Evolutionary conservation across 2,329 filamentous ascomycete genomes (phyloP).

Genomic region (Fusarium foetens): DNA sequence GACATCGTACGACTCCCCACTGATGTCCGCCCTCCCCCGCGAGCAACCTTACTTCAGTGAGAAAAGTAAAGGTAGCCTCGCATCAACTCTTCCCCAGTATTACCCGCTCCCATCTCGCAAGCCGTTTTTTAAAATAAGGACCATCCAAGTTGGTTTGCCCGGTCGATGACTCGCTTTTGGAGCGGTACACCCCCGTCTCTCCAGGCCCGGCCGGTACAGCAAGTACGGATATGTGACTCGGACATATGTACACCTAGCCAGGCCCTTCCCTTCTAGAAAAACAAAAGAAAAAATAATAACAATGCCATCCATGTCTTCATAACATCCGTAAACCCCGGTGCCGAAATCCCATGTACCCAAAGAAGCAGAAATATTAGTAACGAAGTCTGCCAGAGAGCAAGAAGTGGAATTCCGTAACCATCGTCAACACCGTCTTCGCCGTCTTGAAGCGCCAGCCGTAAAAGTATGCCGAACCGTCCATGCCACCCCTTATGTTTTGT

Average conservation of each 20-base stretch:
- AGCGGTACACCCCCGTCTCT: conserved; percentile 36
- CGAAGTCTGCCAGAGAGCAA: conserved; percentile 40
- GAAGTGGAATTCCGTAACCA: conserved; percentile 45
- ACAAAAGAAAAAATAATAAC: conserved; percentile 34
- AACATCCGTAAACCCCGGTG: conserved; percentile 44
- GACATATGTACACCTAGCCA: conserved; percentile 17
- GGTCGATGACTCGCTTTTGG: conserved; percentile 36
- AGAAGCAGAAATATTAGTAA: conserved; percentile 41
- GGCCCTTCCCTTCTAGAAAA: conserved; percentile 20
- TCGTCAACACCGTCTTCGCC: conserved; percentile 46
- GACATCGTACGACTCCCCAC: conserved; percentile 46
- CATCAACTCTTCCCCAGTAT: conserved; percentile 44
- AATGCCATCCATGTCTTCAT: conserved; percentile 48
- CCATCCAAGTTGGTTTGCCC: conserved; percentile 26
- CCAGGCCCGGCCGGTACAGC: conserved; percentile 21
- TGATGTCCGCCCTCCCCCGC: conserved; percentile 36
- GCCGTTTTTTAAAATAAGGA: conserved; percentile 25
- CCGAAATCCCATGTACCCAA: conserved; percentile 43
- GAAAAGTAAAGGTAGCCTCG: conserved; percentile 43
- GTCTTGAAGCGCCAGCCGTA: conserved; percentile 44
- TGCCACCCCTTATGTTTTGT: conserved; percentile 32
- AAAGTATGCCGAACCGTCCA: conserved; percentile 39
- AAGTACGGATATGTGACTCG: conserved; percentile 6
- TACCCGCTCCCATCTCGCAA: conserved; percentile 41
- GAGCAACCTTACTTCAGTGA: conserved; percentile 34